phyloP scores from a whole-genome alignment of 176 grass and related monocot genomes.

The Musa beccarii region DNA sequence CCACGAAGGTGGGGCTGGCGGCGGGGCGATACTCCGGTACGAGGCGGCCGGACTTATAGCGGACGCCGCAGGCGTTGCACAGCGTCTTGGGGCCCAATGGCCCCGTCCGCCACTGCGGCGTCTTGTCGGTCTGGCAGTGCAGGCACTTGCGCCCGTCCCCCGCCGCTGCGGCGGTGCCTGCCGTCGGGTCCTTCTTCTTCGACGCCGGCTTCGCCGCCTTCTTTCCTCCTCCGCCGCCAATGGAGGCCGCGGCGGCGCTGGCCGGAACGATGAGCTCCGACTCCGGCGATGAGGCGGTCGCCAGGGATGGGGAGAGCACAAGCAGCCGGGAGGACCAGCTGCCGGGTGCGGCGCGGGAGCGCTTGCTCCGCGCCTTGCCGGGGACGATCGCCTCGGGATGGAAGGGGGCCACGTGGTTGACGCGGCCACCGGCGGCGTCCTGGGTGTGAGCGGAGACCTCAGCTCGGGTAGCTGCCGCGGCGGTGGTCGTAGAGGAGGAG shows the following conservation, averaged over 20 bases:
- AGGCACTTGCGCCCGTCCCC: constrained; percentile 54
- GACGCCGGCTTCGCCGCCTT: constrained; percentile 31
- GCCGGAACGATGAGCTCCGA: constrained; percentile 13
- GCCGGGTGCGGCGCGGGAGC: constrained; percentile 30
- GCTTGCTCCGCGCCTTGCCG: constrained; percentile 62
- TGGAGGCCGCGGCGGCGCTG: constrained; percentile 8
- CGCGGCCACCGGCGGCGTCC: background rate
- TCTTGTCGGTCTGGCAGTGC: constrained; percentile 94
- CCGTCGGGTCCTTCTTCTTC: constrained; percentile 48
- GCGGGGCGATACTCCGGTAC: constrained; percentile 94
- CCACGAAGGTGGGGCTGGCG: constrained; percentile 69
- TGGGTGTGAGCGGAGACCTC: background rate
- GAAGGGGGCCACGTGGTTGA: constrained; percentile 16
- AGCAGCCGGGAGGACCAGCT: constrained; percentile 60
- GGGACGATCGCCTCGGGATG: constrained; percentile 33
- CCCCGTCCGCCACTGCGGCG: constrained; percentile 92
- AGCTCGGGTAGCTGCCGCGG: constrained; percentile 6
- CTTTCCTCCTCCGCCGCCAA: background rate
- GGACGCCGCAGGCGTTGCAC: constrained; percentile 94
- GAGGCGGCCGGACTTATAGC: constrained; percentile 87
- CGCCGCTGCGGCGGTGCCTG: constrained; percentile 1
- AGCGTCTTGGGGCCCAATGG: constrained; percentile 95
- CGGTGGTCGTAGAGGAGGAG: background rate
- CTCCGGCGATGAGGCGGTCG: constrained; percentile 22
- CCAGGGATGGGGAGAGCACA: constrained; percentile 21